Conservation (phyloP, 495 filamentous ascomycete genomes). For the Melanomma pulvis-pyrius region DNA sequence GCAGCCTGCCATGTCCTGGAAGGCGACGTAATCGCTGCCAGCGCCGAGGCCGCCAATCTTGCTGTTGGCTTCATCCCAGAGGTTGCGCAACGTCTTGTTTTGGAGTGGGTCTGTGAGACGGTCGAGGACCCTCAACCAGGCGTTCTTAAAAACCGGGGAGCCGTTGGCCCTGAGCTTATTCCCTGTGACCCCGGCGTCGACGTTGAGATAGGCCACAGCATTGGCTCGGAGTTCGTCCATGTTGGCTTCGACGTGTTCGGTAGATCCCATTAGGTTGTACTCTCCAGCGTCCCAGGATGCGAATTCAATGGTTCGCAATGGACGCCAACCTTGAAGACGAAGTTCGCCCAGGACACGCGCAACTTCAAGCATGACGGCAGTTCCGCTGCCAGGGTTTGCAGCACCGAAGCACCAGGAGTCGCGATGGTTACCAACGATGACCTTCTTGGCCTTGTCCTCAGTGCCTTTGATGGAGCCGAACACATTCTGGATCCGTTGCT, state of each 20-base stretch:
- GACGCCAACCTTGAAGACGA: constrained; percentile 75
- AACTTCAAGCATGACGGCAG: constrained; percentile 87
- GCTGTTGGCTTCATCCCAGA: constrained; percentile 71
- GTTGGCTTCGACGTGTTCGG: constrained; percentile 84
- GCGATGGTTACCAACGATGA: constrained; percentile 91
- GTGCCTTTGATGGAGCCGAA: constrained; percentile 78
- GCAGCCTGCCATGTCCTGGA: constrained; percentile 90
- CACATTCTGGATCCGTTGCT: constrained; percentile 88
- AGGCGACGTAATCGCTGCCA: constrained; percentile 88
- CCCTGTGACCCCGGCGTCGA: constrained; percentile 83
- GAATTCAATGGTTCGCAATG: constrained; percentile 91
- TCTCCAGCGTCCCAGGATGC: constrained; percentile 92
- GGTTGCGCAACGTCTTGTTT: constrained; percentile 71
- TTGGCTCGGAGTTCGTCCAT: constrained; percentile 60
- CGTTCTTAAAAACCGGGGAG: constrained; percentile 73
- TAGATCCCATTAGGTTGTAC: constrained; percentile 93
- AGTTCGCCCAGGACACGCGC: constrained; percentile 81
- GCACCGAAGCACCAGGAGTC: constrained; percentile 93
- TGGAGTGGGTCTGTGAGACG: constrained; percentile 70
- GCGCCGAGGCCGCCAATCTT: constrained; percentile 69
- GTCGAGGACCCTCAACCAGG: constrained; percentile 70
- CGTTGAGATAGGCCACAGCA: constrained; percentile 85
- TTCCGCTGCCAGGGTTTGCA: constrained; percentile 76
- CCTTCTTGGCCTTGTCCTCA: constrained; percentile 79
- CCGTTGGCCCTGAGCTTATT: constrained; percentile 72